Percentiles rank a stretch among this genome's conserved stretches.
Conservation (phyloP, 2,329 filamentous ascomycete genomes). For the Colletotrichum sidae region DNA sequence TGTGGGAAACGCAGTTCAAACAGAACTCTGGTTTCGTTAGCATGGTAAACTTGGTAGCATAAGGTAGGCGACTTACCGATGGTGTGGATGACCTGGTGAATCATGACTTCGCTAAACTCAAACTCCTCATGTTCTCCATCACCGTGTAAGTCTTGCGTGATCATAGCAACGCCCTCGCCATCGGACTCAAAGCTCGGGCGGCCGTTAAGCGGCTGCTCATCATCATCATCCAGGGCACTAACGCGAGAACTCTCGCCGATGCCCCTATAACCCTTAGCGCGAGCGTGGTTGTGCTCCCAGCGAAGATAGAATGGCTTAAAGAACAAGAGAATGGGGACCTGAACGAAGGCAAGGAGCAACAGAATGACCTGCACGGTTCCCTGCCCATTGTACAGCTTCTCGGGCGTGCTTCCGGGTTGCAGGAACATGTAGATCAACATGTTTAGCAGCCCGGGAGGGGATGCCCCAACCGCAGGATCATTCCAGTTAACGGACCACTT, state of each 20-base stretch:
- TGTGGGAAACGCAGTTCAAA: conserved; percentile 98
- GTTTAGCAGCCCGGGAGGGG: conserved; percentile 91
- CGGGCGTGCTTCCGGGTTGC: conserved; percentile 76
- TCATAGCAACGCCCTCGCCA: conserved; percentile 86
- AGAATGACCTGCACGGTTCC: conserved; percentile 79
- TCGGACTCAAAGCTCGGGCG: conserved; percentile 69
- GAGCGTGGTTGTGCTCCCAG: conserved; percentile 90
- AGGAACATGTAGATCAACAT: conserved; percentile 99
- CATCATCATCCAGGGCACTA: conserved; percentile 86
- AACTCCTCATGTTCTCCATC: conserved; percentile 93
- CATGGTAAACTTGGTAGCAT: neutral
- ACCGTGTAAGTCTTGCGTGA: conserved; percentile 82
- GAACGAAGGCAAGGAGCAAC: conserved; percentile 82
- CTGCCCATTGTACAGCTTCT: conserved; percentile 82
- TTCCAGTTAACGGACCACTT: conserved; percentile 96
- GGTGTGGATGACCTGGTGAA: conserved; percentile 98
- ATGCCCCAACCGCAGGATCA: conserved; percentile 65
- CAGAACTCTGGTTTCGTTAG: conserved; percentile 82
- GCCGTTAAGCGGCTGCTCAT: conserved; percentile 73
- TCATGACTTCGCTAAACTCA: conserved; percentile 97
- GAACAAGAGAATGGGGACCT: conserved; percentile 92
- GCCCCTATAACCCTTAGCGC: conserved; percentile 89
- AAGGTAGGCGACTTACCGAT: conserved; percentile 76
- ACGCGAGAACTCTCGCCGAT: conserved; percentile 90
- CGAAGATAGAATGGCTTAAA: conserved; percentile 96